These are phyloP conservation scores for Eucalyptus tenuipes DNA, from an alignment of 345 rosid species.

Conservation along the genomic window DNA sequence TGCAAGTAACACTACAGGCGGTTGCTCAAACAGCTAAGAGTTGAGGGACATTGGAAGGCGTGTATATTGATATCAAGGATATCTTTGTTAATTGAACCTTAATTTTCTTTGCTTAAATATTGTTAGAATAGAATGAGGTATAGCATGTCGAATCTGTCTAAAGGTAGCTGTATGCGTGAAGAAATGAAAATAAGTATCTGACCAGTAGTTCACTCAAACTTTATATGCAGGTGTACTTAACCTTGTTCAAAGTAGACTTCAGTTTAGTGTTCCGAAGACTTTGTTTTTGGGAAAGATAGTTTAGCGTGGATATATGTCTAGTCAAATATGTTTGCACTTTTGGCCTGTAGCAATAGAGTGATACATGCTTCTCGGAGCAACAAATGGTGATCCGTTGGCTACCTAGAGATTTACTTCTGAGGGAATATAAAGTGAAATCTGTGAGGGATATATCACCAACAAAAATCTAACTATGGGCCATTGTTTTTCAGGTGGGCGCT, in stretches of 20 bases:
- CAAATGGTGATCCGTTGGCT: background rate
- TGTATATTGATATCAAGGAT: background rate
- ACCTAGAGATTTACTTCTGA: background rate
- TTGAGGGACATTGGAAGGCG: background rate
- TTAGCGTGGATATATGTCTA: background rate
- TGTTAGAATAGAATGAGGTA: background rate
- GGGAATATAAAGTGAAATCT: background rate
- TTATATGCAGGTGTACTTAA: background rate
- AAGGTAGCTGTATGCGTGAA: background rate
- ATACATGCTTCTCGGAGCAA: background rate
- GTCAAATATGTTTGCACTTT: background rate
- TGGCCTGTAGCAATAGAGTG: background rate
- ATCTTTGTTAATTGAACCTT: background rate
- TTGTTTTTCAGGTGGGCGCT: constrained; percentile 39
- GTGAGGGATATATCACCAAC: background rate
- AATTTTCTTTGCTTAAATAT: background rate
- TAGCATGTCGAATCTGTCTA: background rate
- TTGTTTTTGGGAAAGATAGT: background rate
- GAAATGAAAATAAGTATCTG: background rate
- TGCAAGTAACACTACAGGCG: background rate
- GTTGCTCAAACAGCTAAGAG: background rate
- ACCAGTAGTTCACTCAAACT: background rate
- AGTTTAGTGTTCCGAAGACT: background rate
- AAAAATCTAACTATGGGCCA: background rate
- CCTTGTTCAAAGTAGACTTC: background rate